Base-by-base conservation (phyloP, 306 rosid genomes). In the Cucurbita argyrosperma region DNA sequence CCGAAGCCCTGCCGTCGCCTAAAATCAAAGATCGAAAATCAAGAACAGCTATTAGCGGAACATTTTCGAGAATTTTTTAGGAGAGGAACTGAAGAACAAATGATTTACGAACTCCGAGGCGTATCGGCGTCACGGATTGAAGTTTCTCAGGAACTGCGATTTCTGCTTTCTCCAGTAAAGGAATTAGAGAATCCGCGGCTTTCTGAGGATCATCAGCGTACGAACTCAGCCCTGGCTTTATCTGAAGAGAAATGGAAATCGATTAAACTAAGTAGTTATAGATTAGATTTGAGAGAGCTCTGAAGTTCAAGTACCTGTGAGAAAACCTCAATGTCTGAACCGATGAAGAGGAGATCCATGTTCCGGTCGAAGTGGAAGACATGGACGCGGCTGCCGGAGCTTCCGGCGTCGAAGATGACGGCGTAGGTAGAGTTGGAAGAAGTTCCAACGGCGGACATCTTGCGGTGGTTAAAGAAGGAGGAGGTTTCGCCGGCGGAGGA, bases 331-430 rank as follows among this genome's bases (percentile, higher is more conserved):
- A 90, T 90, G 79, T 85, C 96, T 68, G 81, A 82, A 66, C 97
- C 97, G 74, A 94, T 94, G 80, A 87, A 93, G 65, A 89, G 83
- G 64, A 94, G 97, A 81, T 94, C 87, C 18, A 89, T 84, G 23
- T 83, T 82, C 12, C 56, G 78, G 45, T 94, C 96, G 70, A 94
- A 94, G 53, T 82, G 78, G 71, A 87, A 94, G 62, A 94, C 98
- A 54, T 94, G 98, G 72, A 94, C 97, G 21, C 98, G 98, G 81
- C 98, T 94, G 58, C 98, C 98, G 23, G 98, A 94, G 90, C 98
- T 94, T 8, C 98, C 98, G 26, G 98, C 98, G 55, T 94, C 98
- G 62, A 94, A 94, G 40, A 94, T 86, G 21, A 94, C 97, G 21
- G 98, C 98, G 65, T 68, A 94, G 18, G 77, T 37, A 74, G 71